A percentile compares a stretch with the other conserved stretches of the same genome.
Conservation (phyloP, 768 basidiomycete genomes). For the Amanita phalloides region DNA sequence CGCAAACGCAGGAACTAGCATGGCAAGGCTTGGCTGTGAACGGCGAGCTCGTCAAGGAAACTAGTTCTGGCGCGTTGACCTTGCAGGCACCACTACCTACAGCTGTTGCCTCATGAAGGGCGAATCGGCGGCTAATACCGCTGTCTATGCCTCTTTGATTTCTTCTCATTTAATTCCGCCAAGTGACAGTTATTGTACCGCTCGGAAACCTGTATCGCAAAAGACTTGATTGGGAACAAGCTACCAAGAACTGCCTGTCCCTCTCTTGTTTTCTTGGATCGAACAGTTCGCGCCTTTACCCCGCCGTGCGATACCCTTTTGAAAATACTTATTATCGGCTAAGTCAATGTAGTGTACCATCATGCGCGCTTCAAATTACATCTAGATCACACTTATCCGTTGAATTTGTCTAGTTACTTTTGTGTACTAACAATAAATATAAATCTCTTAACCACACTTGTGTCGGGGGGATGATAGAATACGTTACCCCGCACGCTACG, state of each 20-base stretch:
- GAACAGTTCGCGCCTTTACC: not conserved
- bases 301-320: conserved; percentile 1
- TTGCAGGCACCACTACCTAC: conserved; percentile 12
- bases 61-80: conserved; percentile 4
- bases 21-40: not conserved
- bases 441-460: not conserved
- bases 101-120: conserved; percentile 11
- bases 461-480: not conserved
- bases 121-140: conserved; percentile 5
- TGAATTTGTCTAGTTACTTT: not conserved
- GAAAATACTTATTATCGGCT: conserved; percentile 3
- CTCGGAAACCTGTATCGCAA: conserved; percentile 4
- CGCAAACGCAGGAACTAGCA: not conserved
- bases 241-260: not conserved
- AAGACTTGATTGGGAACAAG: not conserved
- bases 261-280: conserved; percentile 2
- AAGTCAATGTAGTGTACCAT: conserved; percentile 6
- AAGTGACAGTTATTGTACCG: not conserved
- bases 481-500: not conserved
- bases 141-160: not conserved
- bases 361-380: conserved; percentile 1
- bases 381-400: not conserved
- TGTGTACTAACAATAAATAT: conserved; percentile 1
- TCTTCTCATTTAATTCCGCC: conserved; percentile 2
- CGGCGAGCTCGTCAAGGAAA: not conserved